Evolutionary conservation across 208 protist species (phyloP).

Genomic region (Tetramitus jugosus): DNA sequence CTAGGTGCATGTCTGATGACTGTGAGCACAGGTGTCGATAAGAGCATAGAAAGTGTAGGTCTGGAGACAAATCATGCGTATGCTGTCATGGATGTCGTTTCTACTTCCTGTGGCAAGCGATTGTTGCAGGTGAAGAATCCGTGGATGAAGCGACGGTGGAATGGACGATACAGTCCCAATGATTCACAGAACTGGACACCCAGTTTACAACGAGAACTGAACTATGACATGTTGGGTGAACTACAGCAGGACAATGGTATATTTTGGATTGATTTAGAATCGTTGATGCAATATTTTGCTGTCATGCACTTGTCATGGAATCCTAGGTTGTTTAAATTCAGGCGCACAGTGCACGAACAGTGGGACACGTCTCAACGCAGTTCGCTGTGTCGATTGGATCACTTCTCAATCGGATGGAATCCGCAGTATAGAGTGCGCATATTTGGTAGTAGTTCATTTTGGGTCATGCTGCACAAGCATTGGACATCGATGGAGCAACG

Average conservation of each 20-base stretch:
- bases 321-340: conserved; percentile 28
- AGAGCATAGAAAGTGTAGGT: background rate
- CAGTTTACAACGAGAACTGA: conserved; percentile 18
- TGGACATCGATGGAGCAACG: background rate
- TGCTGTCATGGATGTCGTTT: conserved; percentile 30
- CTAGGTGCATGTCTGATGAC: background rate
- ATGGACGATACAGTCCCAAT: conserved; percentile 31
- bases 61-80: conserved; percentile 37
- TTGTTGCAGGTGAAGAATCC: conserved; percentile 44
- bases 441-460: background rate
- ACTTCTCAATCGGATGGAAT: background rate
- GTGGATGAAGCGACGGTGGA: conserved; percentile 33
- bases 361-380: conserved; percentile 10
- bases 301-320: conserved; percentile 34
- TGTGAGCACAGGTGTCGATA: background rate
- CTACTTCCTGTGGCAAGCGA: background rate
- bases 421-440: background rate
- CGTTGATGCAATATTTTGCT: conserved; percentile 23
- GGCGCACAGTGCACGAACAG: background rate
- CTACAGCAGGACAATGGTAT: conserved; percentile 31
- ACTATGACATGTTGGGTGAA: conserved; percentile 25
- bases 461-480: conserved; percentile 13
- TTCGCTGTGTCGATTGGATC: background rate
- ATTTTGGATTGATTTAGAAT: conserved; percentile 37
- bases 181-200: conserved; percentile 35